These are phyloP conservation scores for Podaxis sp. DNA, from an alignment of 768 basidiomycete species.

Conservation along the genomic window DNA sequence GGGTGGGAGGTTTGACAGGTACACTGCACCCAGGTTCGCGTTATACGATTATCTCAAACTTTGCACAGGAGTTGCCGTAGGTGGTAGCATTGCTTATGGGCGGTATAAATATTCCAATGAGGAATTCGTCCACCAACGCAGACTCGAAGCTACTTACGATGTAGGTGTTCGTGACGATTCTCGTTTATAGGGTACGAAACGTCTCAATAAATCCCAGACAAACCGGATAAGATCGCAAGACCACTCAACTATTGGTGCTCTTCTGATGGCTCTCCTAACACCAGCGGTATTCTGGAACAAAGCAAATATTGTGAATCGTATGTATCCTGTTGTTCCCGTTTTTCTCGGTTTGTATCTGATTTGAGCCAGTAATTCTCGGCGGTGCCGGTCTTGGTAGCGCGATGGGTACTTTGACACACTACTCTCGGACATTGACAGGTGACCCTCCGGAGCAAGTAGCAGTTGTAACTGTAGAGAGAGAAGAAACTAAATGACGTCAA, in stretches of 20 bases:
- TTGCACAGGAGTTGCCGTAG: slow-evolving; percentile 43
- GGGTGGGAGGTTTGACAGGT: slow-evolving; percentile 69
- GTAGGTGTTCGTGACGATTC: slow-evolving; percentile 32
- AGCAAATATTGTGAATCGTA: slow-evolving; percentile 62
- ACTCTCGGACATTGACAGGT: slow-evolving; percentile 51
- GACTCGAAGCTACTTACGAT: slow-evolving; percentile 57
- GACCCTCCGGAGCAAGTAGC: slow-evolving; percentile 43
- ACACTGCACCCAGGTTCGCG: slow-evolving; percentile 8
- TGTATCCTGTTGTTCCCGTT: slow-evolving; percentile 18
- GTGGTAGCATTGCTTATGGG: slow-evolving; percentile 60
- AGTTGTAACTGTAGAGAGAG: background rate
- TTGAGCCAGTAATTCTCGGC: slow-evolving; percentile 61
- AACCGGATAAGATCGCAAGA: slow-evolving; percentile 65
- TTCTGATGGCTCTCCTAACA: slow-evolving; percentile 61
- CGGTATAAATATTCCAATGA: slow-evolving; percentile 56
- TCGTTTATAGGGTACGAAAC: background rate
- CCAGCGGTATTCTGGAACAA: slow-evolving; percentile 76
- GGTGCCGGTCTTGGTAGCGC: slow-evolving; percentile 69
- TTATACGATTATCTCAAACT: background rate
- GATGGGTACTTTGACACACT: slow-evolving; percentile 59
- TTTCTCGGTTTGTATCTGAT: background rate
- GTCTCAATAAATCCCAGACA: slow-evolving; percentile 36
- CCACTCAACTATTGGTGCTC: slow-evolving; percentile 70
- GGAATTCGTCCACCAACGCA: slow-evolving; percentile 46
- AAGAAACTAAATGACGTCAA: background rate